phyloP scores from a whole-genome alignment of 2,329 filamentous ascomycete species.

The Metarhizium guizhouense region DNA sequence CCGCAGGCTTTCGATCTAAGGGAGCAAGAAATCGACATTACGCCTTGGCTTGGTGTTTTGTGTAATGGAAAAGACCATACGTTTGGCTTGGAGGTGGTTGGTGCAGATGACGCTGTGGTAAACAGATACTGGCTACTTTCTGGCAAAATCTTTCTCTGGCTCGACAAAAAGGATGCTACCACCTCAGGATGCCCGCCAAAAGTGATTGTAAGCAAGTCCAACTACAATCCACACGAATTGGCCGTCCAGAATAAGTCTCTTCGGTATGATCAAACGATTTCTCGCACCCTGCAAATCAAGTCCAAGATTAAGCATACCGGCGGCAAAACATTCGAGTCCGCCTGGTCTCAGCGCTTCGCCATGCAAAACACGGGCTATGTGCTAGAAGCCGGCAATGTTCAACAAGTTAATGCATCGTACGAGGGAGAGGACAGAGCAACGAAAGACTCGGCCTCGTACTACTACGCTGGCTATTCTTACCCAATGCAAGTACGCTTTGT shows the following conservation, averaged over 20 bases:
- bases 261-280: conserved; percentile 36
- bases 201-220: neutral
- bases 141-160: conserved; percentile 75
- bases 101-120: conserved; percentile 48
- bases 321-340: conserved; percentile 8
- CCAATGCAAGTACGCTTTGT: conserved; percentile 6
- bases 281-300: conserved; percentile 50
- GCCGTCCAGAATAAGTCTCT: neutral
- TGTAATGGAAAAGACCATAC: conserved; percentile 56
- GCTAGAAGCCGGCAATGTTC: conserved; percentile 24
- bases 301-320: conserved; percentile 36
- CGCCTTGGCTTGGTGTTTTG: conserved; percentile 63
- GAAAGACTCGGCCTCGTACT: neutral
- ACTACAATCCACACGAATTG: neutral
- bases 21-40: conserved; percentile 76
- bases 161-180: conserved; percentile 40
- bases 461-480: conserved; percentile 8
- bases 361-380: conserved; percentile 45
- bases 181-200: conserved; percentile 23
- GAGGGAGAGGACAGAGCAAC: conserved; percentile 7
- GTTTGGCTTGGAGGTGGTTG: conserved; percentile 59
- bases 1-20: conserved; percentile 70
- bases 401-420: conserved; percentile 22
- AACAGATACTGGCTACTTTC: conserved; percentile 57
- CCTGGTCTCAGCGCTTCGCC: conserved; percentile 50